Base-by-base conservation (phyloP, 306 rosid genomes). In the Inga leiocalycina region DNA sequence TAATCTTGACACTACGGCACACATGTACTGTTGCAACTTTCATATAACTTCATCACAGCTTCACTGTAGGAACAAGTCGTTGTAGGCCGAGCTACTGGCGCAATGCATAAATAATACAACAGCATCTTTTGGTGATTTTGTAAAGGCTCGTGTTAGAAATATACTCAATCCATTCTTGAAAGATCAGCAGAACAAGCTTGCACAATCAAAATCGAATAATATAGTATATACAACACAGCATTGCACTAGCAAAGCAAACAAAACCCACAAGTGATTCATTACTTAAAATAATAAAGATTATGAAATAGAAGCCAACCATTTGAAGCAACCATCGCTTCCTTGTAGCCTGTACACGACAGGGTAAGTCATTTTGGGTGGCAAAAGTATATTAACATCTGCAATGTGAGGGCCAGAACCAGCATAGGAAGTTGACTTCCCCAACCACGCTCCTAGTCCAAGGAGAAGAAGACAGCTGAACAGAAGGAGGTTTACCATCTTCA, bases 291-390 rank as follows among this genome's bases (percentile, higher is more conserved):
- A 68, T 10, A 19, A 49, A 24, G 24, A n/a, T 11, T 41, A n/a
- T 27, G 49, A 34, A 44, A 46, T 9, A 8, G 71, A 69, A 37
- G 41, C 62, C 13, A 71, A 92, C 98, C 99, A 96, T 86, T 92
- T 84, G 93, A 96, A 96, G 94, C 98, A 93, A 52, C 98, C 99
- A 54, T 90, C 98, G 30, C 96, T 95, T 71, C 99, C 99, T 85
- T 89, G 94, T 67, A 96, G 94, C 87, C 94, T 80, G 70, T 93
- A 91, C 81, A 92, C 97, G 27, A 96, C 99, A 10, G 97, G 96
- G 71, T 85, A 78, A 9, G 98, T 90, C 93, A 93, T 90, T 81
- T 84, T 93, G 19, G 99, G 98, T 3, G 99, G 98, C 81, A 95
- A 84, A 0, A 95, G 91, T 41, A 95, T 73, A 67, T 95, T 95